Evolutionary conservation across 768 basidiomycete species (phyloP).

Genomic region (Candolleomyces aberdarensis): DNA sequence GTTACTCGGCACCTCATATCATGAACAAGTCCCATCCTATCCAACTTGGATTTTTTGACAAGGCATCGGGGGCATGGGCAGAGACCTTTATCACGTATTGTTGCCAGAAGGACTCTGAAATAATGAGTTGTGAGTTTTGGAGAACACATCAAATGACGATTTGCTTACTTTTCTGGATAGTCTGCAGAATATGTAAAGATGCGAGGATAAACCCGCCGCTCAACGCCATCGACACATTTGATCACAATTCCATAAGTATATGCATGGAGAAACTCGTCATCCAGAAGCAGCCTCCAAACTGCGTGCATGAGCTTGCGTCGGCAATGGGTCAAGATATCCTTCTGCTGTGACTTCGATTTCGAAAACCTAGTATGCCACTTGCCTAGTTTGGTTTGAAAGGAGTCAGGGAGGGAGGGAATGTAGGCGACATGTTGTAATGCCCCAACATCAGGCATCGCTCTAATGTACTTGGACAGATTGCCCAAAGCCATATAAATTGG

Average conservation of each 20-base stretch:
- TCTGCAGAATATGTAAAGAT: conserved; percentile 6
- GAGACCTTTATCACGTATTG: no score
- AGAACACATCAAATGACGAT: no score
- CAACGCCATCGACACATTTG: neutral
- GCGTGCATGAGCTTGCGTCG: conserved; percentile 2
- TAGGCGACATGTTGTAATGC: conserved; percentile 18
- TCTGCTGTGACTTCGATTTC: neutral
- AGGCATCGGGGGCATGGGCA: conserved; percentile 36
- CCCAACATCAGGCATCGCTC: conserved; percentile 11
- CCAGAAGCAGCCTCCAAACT: conserved; percentile 5
- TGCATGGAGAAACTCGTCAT: neutral
- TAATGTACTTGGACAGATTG: conserved; percentile 15
- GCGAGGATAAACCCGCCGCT: conserved; percentile 1
- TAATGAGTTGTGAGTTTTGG: no score
- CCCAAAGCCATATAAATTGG: conserved; percentile 17
- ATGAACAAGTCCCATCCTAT: conserved; percentile 20
- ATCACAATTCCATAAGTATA: conserved; percentile 3
- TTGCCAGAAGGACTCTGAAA: conserved; percentile 22
- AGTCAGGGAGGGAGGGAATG: conserved; percentile 15
- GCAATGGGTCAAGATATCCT: conserved; percentile 3
- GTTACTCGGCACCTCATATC: neutral
- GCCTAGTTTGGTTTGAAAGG: conserved; percentile 4
- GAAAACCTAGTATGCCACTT: neutral
- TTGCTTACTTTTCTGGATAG: conserved; percentile 4
- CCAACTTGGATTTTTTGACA: conserved; percentile 21